Base-by-base conservation (phyloP, 164 flowering plant genomes). In the Sextonia rubra region DNA sequence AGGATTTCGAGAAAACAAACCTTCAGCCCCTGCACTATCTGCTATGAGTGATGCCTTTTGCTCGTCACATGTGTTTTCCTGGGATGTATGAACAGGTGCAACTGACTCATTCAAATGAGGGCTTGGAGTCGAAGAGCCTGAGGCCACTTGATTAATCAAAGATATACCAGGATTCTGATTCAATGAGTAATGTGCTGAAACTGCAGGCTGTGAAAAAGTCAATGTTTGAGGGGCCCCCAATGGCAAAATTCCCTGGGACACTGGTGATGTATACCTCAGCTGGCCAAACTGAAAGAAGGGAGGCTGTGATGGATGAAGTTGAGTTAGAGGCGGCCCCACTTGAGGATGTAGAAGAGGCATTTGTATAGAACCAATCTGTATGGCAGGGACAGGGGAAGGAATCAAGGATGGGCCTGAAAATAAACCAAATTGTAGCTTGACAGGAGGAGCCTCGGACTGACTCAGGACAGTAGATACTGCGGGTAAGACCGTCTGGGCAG, bases 331-430 rank as follows among this genome's bases (percentile, higher is more conserved):
- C 52, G 88, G 80, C 47, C 90, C 91, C 78, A 89, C 87, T 49
- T 85, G 97, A 20, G 88, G 91, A 78, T 89, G 95, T 26, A 94
- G 79, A 65, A 95, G 91, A 73, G 99, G 99, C 98, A 95, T 95
- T 85, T 89, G 97, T 69, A 95, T 95, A 32, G 99, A 95, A 73
- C 99, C 99, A 79, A 95, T 95, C 82, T 95, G 98, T 83, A 95
- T 93, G 30, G 99, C 91, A 65, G 96, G 97, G 72, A 95, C 88
- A 20, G 96, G 97, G 69, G 99, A 88, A 71, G 97, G 96, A 76
- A 93, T 89, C 78, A 91, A 71, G 66, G 99, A 84, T 63, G 98
- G 97, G 58, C 97, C 97, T 64, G 98, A 88, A 75, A 94, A 94
- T 58, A 94, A 82, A 72, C 99, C 97, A 84, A 92, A 92, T 78